These are phyloP conservation scores for Lachancea dasiensis DNA, from an alignment of 805 yeast species.

Conservation along the genomic window DNA sequence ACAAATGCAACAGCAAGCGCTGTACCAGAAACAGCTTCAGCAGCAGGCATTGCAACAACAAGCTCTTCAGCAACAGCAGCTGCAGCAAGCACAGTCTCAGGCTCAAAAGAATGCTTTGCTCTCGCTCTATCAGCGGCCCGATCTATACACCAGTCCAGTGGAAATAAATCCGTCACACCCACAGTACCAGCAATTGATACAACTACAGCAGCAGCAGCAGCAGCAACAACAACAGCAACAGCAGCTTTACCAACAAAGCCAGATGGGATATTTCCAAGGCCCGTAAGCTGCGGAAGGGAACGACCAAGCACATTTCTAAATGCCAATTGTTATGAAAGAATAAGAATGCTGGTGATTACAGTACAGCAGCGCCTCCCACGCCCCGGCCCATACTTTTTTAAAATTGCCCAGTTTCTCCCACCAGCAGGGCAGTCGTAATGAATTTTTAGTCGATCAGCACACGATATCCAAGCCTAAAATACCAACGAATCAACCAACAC, in stretches of 20 bases:
- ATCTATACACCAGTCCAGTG: slow-evolving; percentile 26
- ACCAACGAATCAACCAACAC: too few relatives aligned
- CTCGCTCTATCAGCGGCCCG: slow-evolving; percentile 29
- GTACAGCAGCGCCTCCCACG: too few relatives aligned
- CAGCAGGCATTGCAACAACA: slow-evolving; percentile 15
- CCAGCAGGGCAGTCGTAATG: too few relatives aligned
- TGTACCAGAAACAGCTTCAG: slow-evolving; percentile 19
- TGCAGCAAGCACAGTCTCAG: slow-evolving; percentile 14
- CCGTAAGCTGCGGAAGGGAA: too few relatives aligned
- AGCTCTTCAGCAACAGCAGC: slow-evolving; percentile 15
- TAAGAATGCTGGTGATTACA: too few relatives aligned
- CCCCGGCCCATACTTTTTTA: too few relatives aligned
- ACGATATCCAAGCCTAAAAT: too few relatives aligned
- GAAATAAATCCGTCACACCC: slow-evolving; percentile 27
- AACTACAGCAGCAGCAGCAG: slow-evolving; percentile 25
- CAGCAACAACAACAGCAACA: slow-evolving; percentile 21
- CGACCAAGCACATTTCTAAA: too few relatives aligned
- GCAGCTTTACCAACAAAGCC: slow-evolving; percentile 16
- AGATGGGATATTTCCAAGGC: slow-evolving; percentile 6
- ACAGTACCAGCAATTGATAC: slow-evolving; percentile 25
- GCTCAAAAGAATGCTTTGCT: slow-evolving; percentile 21
- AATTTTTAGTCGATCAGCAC: too few relatives aligned
- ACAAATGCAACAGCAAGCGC: slow-evolving; percentile 14
- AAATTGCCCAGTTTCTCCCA: too few relatives aligned
- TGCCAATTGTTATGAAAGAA: too few relatives aligned